These are phyloP conservation scores for Porpolomopsis calyptriformis DNA, from an alignment of 768 basidiomycete genomes.

Conservation along the genomic window DNA sequence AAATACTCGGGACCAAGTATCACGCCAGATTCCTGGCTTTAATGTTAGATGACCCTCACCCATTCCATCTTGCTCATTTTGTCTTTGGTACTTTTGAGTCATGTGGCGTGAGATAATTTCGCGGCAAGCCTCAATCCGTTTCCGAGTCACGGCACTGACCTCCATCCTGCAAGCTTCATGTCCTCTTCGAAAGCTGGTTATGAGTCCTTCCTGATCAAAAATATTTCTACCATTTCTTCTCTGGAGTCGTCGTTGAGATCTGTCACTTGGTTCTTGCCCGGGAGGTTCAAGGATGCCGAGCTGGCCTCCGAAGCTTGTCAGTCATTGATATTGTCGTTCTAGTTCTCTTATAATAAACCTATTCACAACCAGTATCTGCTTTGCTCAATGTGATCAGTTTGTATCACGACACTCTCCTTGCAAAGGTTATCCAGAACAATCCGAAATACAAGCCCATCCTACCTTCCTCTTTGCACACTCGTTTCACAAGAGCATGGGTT, in stretches of 20 bases:
- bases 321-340: conserved; percentile 27
- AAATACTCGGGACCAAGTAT: background rate
- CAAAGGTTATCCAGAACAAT: conserved; percentile 49
- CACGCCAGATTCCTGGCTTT: background rate
- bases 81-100: background rate
- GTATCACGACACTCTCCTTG: conserved; percentile 91
- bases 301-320: conserved; percentile 87
- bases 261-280: conserved; percentile 91
- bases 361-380: conserved; percentile 60
- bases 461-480: conserved; percentile 67
- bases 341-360: conserved; percentile 8
- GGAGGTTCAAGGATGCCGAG: conserved; percentile 95
- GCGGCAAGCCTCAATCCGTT: background rate
- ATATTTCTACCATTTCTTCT: conserved; percentile 77
- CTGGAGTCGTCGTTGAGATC: conserved; percentile 84
- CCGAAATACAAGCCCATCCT: conserved; percentile 68
- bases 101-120: background rate
- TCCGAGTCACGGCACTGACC: background rate
- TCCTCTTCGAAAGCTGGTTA: conserved; percentile 59
- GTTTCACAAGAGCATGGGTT: conserved; percentile 84
- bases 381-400: conserved; percentile 77
- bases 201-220: conserved; percentile 74
- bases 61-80: background rate
- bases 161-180: conserved; percentile 27
- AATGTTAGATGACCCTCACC: background rate